Percentiles rank a stretch among this genome's conserved stretches.
Conservation (phyloP, 441 rosid genomes). For the Erysimum cheiri region DNA sequence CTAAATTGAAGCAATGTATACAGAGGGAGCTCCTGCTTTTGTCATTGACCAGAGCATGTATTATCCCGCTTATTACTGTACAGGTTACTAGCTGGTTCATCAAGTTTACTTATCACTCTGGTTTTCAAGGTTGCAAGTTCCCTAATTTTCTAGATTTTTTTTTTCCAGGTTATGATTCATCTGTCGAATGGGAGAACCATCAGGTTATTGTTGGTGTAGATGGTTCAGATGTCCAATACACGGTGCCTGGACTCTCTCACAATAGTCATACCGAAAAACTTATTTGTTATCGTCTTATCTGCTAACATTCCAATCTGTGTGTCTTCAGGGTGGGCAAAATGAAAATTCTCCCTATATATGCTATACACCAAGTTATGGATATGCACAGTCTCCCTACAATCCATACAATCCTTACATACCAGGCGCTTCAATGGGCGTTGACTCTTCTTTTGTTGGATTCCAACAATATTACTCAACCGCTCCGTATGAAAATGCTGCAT, state of each 20-base stretch:
- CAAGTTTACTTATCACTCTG: slow-evolving; percentile 8
- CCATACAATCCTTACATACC: slow-evolving; percentile 93
- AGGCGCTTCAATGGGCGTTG: slow-evolving; percentile 75
- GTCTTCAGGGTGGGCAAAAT: slow-evolving; percentile 75
- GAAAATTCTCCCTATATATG: slow-evolving; percentile 82
- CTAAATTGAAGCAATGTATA: slow-evolving; percentile 63
- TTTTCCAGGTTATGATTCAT: slow-evolving; percentile 74
- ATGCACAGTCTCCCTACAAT: slow-evolving; percentile 85
- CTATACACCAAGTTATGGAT: slow-evolving; percentile 83
- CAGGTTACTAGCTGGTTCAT: slow-evolving; percentile 60
- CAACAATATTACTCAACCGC: slow-evolving; percentile 70
- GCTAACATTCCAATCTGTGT: slow-evolving; percentile 13
- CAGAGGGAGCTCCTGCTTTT: slow-evolving; percentile 75
- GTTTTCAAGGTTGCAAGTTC: slow-evolving; percentile 22
- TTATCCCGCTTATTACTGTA: slow-evolving; percentile 80
- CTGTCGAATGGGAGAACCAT: slow-evolving; percentile 89
- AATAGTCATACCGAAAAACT: not conserved
- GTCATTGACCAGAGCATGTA: slow-evolving; percentile 71
- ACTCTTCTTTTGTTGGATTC: slow-evolving; percentile 60
- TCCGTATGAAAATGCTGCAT: slow-evolving; percentile 61
- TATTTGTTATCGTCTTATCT: not conserved
- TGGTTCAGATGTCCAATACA: slow-evolving; percentile 79
- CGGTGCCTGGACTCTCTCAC: slow-evolving; percentile 43
- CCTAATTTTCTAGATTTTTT: slow-evolving; percentile 21
- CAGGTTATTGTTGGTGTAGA: slow-evolving; percentile 72